phyloP scores from a whole-genome alignment of 192 early-diverging fungal genomes.

The Anaeromyces robustus region DNA sequence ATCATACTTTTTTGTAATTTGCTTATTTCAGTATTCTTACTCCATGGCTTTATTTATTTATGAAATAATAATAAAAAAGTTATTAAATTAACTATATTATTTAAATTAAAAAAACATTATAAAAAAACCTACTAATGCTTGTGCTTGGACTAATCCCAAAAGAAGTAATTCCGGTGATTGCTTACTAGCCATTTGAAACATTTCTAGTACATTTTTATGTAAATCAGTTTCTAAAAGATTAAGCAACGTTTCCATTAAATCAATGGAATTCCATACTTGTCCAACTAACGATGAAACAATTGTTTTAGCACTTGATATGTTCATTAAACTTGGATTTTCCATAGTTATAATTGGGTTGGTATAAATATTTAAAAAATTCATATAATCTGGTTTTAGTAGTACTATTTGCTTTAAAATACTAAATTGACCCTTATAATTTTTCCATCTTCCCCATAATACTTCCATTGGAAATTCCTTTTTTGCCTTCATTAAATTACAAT shows the following conservation, averaged over 20 bases:
- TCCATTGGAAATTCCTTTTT: slow-evolving; percentile 45
- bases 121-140: slow-evolving; percentile 27
- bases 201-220: slow-evolving; percentile 40
- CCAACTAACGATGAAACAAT: slow-evolving; percentile 26
- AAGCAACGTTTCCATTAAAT: slow-evolving; percentile 51
- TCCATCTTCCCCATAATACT: slow-evolving; percentile 60
- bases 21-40: slow-evolving; percentile 17
- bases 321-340: slow-evolving; percentile 31
- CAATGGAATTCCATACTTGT: slow-evolving; percentile 49
- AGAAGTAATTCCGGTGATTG: slow-evolving; percentile 57
- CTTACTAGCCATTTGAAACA: slow-evolving; percentile 43
- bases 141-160: slow-evolving; percentile 50
- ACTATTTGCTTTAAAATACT: slow-evolving; percentile 48
- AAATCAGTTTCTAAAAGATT: slow-evolving; percentile 30
- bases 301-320: slow-evolving; percentile 18
- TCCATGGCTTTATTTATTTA: slow-evolving; percentile 2
- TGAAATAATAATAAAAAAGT: neutral
- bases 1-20: slow-evolving; percentile 47
- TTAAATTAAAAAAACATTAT: neutral
- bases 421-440: slow-evolving; percentile 50
- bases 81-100: no score
- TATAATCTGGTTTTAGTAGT: slow-evolving; percentile 31
- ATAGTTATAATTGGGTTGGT: slow-evolving; percentile 31
- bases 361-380: slow-evolving; percentile 33
- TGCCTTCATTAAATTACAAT: neutral